Evolutionary conservation across 2,329 filamentous ascomycete genomes (phyloP).

Genomic region (Colletotrichum sublineola): DNA sequence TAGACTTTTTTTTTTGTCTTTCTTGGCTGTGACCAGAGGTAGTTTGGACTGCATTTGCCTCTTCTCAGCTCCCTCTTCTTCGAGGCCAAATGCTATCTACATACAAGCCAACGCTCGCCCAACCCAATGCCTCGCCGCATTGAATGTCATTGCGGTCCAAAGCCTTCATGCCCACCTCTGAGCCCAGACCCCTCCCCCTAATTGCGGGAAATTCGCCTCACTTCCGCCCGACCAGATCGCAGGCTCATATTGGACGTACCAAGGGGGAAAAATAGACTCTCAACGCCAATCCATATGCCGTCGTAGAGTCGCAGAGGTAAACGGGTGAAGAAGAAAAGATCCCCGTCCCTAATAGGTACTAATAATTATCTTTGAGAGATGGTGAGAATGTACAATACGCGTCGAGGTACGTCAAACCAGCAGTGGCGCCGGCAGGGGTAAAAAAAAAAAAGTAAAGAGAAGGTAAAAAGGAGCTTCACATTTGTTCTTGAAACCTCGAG

Average conservation of each 20-base stretch:
- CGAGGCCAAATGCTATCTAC: slow-evolving; percentile 10
- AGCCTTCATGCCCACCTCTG: slow-evolving; percentile 12
- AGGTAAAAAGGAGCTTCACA: slow-evolving; percentile 43
- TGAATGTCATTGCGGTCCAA: slow-evolving; percentile 11
- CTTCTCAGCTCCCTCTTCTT: too few species aligned
- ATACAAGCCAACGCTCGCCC: slow-evolving; percentile 28
- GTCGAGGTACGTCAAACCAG: slow-evolving; percentile 26
- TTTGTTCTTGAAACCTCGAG: slow-evolving; percentile 58
- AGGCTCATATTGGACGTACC: slow-evolving; percentile 17
- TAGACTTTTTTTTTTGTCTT: slow-evolving; percentile 1
- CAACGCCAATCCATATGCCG: slow-evolving; percentile 41
- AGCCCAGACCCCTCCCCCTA: not conserved
- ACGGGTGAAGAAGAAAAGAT: not conserved
- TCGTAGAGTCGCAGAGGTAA: slow-evolving; percentile 30
- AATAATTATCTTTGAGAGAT: slow-evolving; percentile 38
- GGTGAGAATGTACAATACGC: slow-evolving; percentile 40
- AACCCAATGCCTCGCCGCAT: not conserved
- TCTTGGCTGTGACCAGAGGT: slow-evolving; percentile 11
- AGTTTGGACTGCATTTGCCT: not conserved
- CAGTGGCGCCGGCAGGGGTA: slow-evolving; percentile 22
- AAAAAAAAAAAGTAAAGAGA: slow-evolving; percentile 8
- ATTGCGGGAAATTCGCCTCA: slow-evolving; percentile 1
- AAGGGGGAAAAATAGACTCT: not conserved
- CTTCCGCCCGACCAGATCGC: not conserved
- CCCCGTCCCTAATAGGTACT: slow-evolving; percentile 30